Percentiles rank a stretch among this genome's conserved stretches.
Evolutionary conservation across 192 early-diverging fungal species (phyloP).

Genomic region (Physocladia obscura): DNA sequence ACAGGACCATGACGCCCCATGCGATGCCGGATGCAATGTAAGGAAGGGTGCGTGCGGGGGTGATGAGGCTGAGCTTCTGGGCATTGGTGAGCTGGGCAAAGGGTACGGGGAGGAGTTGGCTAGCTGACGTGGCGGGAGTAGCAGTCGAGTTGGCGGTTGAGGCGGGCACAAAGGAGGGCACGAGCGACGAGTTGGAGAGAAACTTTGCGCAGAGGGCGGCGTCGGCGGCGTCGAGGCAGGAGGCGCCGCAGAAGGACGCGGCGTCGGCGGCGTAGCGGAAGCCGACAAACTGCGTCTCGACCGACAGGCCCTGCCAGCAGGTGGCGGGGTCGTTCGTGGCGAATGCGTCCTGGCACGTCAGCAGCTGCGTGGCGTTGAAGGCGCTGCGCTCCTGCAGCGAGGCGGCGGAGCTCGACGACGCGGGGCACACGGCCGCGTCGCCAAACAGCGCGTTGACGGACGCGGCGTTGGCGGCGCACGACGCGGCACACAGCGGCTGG

Average conservation of each 20-base stretch:
- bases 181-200: no score
- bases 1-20: constrained; percentile 28
- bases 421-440: constrained; percentile 29
- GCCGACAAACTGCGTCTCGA: no score
- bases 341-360: no score
- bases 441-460: constrained; percentile 30
- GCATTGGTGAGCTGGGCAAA: constrained; percentile 10
- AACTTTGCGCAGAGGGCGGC: not conserved
- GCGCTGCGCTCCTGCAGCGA: no score
- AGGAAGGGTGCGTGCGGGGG: constrained; percentile 23
- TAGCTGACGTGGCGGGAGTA: no score
- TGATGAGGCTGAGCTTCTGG: constrained; percentile 7
- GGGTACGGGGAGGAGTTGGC: no score
- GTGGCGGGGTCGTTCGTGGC: constrained; percentile 18
- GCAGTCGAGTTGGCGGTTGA: no score
- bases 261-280: no score
- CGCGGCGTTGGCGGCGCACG: constrained; percentile 28
- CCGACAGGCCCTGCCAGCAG: constrained; percentile 24
- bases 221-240: not conserved
- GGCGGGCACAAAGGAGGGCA: no score
- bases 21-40: constrained; percentile 36
- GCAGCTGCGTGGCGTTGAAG: no score
- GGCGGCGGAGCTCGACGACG: not conserved
- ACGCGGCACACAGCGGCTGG: constrained; percentile 29
- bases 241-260: no score